These are phyloP conservation scores for Taiozyma onychis DNA, from an alignment of 1,139 yeast genomes.

Conservation along the genomic window DNA sequence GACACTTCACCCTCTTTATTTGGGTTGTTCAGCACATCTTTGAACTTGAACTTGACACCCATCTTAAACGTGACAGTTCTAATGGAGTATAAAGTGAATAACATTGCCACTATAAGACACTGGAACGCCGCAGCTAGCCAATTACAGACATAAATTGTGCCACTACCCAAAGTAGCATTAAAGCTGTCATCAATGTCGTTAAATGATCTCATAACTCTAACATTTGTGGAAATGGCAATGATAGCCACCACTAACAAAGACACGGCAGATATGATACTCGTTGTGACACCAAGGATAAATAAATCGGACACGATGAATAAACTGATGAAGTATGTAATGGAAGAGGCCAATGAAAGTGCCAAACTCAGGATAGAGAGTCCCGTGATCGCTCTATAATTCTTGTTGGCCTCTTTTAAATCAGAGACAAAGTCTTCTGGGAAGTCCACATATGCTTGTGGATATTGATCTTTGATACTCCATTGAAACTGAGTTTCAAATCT, in stretches of 20 bases:
- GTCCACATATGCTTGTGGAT: slow-evolving; percentile 1
- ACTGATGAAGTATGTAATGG: slow-evolving; percentile 2
- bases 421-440: neutral
- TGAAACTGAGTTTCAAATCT: neutral
- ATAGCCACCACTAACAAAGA: slow-evolving; percentile 2
- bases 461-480: neutral
- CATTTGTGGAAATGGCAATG: neutral
- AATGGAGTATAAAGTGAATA: neutral
- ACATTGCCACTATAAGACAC: slow-evolving; percentile 1
- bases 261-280: slow-evolving; percentile 2
- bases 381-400: slow-evolving; percentile 1
- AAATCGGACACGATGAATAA: slow-evolving; percentile 1
- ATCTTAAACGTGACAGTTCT: slow-evolving; percentile 1
- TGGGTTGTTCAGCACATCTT: neutral
- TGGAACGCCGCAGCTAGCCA: slow-evolving; percentile 5
- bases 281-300: slow-evolving; percentile 2
- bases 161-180: neutral
- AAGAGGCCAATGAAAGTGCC: neutral
- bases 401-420: neutral
- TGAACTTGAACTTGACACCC: slow-evolving; percentile 3
- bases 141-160: slow-evolving; percentile 1
- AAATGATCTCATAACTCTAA: neutral
- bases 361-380: slow-evolving; percentile 1
- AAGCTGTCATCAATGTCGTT: neutral
- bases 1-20: neutral